Percentiles rank a stretch among this genome's conserved stretches.
Evolutionary conservation across 768 basidiomycete species (phyloP).

Genomic region (Tephrocybe sp.): DNA sequence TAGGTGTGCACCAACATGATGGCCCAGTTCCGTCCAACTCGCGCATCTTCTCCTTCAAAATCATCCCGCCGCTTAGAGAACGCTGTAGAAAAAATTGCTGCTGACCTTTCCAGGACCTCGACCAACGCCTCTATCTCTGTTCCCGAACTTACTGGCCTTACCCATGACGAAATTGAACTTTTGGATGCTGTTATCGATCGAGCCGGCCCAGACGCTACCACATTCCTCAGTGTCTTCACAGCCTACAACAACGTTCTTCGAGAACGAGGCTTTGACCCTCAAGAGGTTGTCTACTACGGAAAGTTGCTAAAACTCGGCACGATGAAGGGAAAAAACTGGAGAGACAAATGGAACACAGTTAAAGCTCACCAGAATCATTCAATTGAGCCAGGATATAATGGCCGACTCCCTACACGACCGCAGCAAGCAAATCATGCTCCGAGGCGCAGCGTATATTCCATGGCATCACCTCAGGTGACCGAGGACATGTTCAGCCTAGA

Average conservation of each 20-base stretch:
- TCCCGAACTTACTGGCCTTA: conserved; percentile 51
- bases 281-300: conserved; percentile 79
- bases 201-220: conserved; percentile 65
- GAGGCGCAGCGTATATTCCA: conserved; percentile 4
- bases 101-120: conserved; percentile 40
- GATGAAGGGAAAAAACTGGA: conserved; percentile 77
- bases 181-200: conserved; percentile 73
- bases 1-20: conserved; percentile 20
- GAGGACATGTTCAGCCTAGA: conserved; percentile 15
- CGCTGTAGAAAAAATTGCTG: conserved; percentile 13
- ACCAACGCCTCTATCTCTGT: conserved; percentile 34
- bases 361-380: conserved; percentile 51
- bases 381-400: not conserved
- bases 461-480: not conserved
- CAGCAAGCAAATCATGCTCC: not conserved
- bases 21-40: conserved; percentile 44
- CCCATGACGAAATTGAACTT: conserved; percentile 60
- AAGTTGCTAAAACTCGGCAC: conserved; percentile 83
- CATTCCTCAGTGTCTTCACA: conserved; percentile 79
- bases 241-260: conserved; percentile 79
- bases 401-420: not conserved
- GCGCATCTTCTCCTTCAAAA: conserved; percentile 45
- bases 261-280: conserved; percentile 72
- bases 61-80: conserved; percentile 20
- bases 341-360: conserved; percentile 74